Evolutionary conservation across 176 grass and related monocot genomes (phyloP), one percentile per base, ranked within the genome.

Genomic region (Ampelocalamus luodianensis): DNA sequence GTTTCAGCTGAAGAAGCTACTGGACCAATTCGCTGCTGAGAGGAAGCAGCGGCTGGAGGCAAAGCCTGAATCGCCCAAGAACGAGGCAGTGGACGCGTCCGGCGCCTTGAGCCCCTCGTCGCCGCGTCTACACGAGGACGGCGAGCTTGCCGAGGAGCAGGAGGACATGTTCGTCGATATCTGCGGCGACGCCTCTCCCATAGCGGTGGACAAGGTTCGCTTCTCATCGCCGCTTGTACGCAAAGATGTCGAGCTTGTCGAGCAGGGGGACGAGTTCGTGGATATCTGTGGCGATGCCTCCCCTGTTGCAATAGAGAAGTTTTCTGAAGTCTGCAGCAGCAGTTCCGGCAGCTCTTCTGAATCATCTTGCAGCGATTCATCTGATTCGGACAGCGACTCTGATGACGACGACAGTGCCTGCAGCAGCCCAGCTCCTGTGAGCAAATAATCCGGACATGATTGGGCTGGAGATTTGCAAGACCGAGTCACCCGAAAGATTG

Each of bases 361-460:
- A 71, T 71, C 65, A 10, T 71, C 50, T 17, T 59, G 65, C 49
- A 38, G 79, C 20, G 36, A 43, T 56, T 65, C 61, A 7, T 65
- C 61, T 6, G 61, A 62, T 27, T 62, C 59, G 10, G 23, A 26
- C 59, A 27, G 3, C 10, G 23, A 62, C 10, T 68, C 32, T 4
- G 27, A 6, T 23, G 60, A 65, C 0, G 60, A 65, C 5, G n/a
- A 62, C 20, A 13, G 15, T 3, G 24, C 8, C n/a, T 18, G 51
- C 49, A 54, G 59, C 60, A 24, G 7, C 65, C 65, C 13, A 15
- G 0, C 20, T 55, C 66, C n/a, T 70, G 1, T n/a, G n/a, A n/a
- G n/a, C n/a, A n/a, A n/a, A n/a, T n/a, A n/a, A n/a, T n/a, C n/a
- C n/a, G n/a, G n/a, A n/a, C n/a, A n/a, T n/a, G n/a, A n/a, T n/a